Percentiles rank a stretch among this genome's conserved stretches.
Evolutionary conservation across 2,329 filamentous ascomycete species (phyloP).

Genomic region (Claviceps purpurea): DNA sequence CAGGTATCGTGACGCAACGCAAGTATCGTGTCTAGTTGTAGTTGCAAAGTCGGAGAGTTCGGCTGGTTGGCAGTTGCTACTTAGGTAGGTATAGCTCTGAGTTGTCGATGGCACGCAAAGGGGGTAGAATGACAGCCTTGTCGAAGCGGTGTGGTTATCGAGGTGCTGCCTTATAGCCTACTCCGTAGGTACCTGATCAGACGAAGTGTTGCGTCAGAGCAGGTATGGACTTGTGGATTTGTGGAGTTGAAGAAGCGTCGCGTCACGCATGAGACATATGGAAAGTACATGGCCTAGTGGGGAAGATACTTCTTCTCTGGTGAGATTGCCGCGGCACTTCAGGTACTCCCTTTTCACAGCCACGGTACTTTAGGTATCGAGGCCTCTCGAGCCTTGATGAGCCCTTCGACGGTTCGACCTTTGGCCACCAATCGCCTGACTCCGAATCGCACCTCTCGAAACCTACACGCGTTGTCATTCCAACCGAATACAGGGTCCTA

Average conservation of each 20-base stretch:
- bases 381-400: too few relatives aligned
- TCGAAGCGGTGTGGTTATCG: background rate
- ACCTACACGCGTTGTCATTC: background rate
- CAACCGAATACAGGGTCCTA: background rate
- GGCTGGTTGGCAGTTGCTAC: background rate
- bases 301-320: background rate
- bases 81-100: background rate
- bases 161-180: background rate
- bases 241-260: constrained; percentile 1
- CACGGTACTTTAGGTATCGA: background rate
- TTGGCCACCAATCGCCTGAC: background rate
- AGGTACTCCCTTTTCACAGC: background rate
- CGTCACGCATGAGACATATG: too few relatives aligned
- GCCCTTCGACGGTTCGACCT: background rate
- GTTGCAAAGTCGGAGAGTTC: background rate
- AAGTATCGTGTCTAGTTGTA: background rate
- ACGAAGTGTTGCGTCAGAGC: constrained; percentile 3
- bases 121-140: background rate
- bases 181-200: background rate
- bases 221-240: background rate
- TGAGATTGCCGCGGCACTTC: background rate
- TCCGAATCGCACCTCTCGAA: background rate
- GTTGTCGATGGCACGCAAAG: background rate
- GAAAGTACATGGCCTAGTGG: background rate
- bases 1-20: background rate